Evolutionary conservation across 345 rosid genomes (phyloP).

Genomic region (thale cress (Arabidopsis thaliana)): DNA sequence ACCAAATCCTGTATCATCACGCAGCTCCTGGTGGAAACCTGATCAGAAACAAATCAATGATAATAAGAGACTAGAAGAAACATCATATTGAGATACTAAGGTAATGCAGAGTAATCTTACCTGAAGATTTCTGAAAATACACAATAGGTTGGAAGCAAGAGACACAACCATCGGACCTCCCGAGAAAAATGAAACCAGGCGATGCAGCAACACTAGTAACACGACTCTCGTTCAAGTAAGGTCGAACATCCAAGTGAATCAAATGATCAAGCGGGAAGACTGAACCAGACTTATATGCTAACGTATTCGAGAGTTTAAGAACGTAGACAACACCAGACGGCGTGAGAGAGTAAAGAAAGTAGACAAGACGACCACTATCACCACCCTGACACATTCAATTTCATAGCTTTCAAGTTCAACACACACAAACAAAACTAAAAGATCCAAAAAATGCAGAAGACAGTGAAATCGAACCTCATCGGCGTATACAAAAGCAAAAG

Average conservation of each 20-base stretch:
- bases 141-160: constrained; percentile 59
- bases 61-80: constrained; percentile 18
- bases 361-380: constrained; percentile 43
- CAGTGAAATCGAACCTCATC: constrained; percentile 47
- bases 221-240: constrained; percentile 42
- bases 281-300: constrained; percentile 53
- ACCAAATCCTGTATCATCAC: constrained; percentile 77
- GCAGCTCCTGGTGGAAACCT: constrained; percentile 75
- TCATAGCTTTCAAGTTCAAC: constrained; percentile 22
- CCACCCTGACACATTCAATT: constrained; percentile 47
- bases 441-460: not conserved
- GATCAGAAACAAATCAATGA: constrained; percentile 22
- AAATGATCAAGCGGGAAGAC: constrained; percentile 56
- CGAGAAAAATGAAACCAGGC: constrained; percentile 64
- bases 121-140: constrained; percentile 58
- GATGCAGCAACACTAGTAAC: constrained; percentile 67
- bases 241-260: constrained; percentile 54
- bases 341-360: constrained; percentile 63
- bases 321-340: constrained; percentile 71
- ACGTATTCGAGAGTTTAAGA: constrained; percentile 54
- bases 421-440: not conserved
- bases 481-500: constrained; percentile 66
- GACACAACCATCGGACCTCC: constrained; percentile 73
- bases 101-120: constrained; percentile 45
- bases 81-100: not conserved